phyloP scores from a whole-genome alignment of 108 stramenopile genomes.

The Fragilaria crotonensis region DNA sequence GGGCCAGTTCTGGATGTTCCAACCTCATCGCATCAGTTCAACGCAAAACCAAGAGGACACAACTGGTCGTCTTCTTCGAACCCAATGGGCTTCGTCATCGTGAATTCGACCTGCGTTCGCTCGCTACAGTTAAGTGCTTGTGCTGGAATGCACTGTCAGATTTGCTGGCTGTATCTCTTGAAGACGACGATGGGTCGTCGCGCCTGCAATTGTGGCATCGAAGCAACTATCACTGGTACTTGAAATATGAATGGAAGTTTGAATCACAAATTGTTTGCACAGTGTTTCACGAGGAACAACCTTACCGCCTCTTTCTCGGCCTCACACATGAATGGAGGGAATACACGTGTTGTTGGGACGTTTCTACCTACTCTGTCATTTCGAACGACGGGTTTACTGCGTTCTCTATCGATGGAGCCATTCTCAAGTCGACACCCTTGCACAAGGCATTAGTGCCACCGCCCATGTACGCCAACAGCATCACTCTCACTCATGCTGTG shows the following conservation, averaged over 20 bases:
- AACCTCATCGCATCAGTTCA: slow-evolving; percentile 70
- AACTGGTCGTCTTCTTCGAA: slow-evolving; percentile 79
- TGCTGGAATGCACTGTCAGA: slow-evolving; percentile 70
- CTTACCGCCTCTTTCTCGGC: slow-evolving; percentile 28
- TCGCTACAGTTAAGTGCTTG: slow-evolving; percentile 28
- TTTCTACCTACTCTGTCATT: slow-evolving; percentile 32
- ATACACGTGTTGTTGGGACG: slow-evolving; percentile 69
- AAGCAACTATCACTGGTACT: slow-evolving; percentile 88
- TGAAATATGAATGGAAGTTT: slow-evolving; percentile 71
- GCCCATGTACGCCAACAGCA: slow-evolving; percentile 66
- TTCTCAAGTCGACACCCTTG: slow-evolving; percentile 64
- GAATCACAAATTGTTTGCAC: slow-evolving; percentile 8
- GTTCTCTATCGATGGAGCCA: slow-evolving; percentile 68
- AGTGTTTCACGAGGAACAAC: slow-evolving; percentile 53
- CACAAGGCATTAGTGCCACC: slow-evolving; percentile 76
- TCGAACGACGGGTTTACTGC: slow-evolving; percentile 24
- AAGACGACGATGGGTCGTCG: slow-evolving; percentile 31
- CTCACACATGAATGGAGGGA: slow-evolving; percentile 35
- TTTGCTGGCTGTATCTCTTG: slow-evolving; percentile 53
- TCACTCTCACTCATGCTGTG: slow-evolving; percentile 45
- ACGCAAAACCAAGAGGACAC: slow-evolving; percentile 42
- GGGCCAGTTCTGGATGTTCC: slow-evolving; percentile 75
- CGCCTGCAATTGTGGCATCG: slow-evolving; percentile 83
- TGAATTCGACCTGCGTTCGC: slow-evolving; percentile 52
- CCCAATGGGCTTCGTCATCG: slow-evolving; percentile 84